Percentiles rank a stretch among this genome's conserved stretches.
Evolutionary conservation across 1,139 yeast species (phyloP).

Genomic region (Yamadazyma siamensis): DNA sequence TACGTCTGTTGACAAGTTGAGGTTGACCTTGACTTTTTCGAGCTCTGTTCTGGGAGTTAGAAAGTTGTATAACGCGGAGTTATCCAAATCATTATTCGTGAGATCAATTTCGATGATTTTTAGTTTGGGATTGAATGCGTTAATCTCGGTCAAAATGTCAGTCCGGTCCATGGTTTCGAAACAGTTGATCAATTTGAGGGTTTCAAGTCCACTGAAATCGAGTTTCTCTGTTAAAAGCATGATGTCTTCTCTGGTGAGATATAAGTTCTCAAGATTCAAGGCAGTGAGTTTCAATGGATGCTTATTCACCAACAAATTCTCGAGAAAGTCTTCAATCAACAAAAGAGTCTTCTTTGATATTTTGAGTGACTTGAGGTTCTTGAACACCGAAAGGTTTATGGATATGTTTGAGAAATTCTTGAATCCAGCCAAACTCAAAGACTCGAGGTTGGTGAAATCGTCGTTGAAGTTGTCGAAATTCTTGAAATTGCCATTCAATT

Average conservation of each 20-base stretch:
- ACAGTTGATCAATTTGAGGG: conserved; percentile 20
- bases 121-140: conserved; percentile 3
- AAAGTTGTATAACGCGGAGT: conserved; percentile 13
- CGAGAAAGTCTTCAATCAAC: conserved; percentile 14
- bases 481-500: conserved; percentile 20
- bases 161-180: conserved; percentile 11
- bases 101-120: conserved; percentile 15
- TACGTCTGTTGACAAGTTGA: conserved; percentile 15
- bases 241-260: conserved; percentile 14
- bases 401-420: conserved; percentile 13
- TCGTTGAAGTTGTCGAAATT: conserved; percentile 12
- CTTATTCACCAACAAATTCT: conserved; percentile 11
- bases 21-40: conserved; percentile 13
- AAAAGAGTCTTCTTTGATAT: conserved; percentile 15
- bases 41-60: conserved; percentile 8
- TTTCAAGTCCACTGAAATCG: conserved; percentile 13
- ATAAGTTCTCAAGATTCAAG: conserved; percentile 17
- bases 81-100: conserved; percentile 17
- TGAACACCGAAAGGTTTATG: conserved; percentile 14
- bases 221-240: conserved; percentile 11
- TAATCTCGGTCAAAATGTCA: conserved; percentile 7
- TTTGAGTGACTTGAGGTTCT: conserved; percentile 15
- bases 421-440: conserved; percentile 19
- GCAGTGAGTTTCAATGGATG: conserved; percentile 10
- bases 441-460: conserved; percentile 11